Conservation (phyloP, 345 rosid species). For the Garcia nutans region DNA sequence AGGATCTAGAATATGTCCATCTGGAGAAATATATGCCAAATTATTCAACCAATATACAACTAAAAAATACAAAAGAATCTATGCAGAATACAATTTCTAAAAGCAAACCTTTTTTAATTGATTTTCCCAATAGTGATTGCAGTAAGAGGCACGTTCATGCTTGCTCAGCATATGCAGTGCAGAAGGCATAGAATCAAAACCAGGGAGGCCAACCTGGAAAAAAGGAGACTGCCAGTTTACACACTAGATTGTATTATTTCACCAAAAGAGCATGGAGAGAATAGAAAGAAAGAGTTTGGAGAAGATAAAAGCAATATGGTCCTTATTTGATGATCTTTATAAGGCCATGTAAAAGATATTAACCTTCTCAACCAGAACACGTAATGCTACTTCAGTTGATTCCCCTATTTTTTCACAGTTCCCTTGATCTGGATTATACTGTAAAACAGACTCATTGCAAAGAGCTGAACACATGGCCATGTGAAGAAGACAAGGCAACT, state of each 20-base stretch:
- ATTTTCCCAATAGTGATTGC: constrained; percentile 95
- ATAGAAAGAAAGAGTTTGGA: not conserved
- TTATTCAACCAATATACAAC: not conserved
- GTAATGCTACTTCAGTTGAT: constrained; percentile 98
- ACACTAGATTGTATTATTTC: not conserved
- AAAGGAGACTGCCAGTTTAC: constrained; percentile 15
- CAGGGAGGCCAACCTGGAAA: constrained; percentile 98
- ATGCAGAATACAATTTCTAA: constrained; percentile 10
- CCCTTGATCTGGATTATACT: constrained; percentile 92
- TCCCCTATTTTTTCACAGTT: constrained; percentile 94
- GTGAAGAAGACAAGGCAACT: constrained; percentile 90
- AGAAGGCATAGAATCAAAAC: constrained; percentile 98
- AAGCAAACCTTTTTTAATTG: constrained; percentile 83
- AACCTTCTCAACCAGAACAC: constrained; percentile 95
- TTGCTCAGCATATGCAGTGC: constrained; percentile 87
- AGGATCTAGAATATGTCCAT: not conserved
- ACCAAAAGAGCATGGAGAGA: not conserved
- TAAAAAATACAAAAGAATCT: not conserved
- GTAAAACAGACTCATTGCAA: constrained; percentile 91
- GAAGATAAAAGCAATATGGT: not conserved
- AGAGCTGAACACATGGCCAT: constrained; percentile 94
- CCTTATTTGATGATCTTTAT: not conserved
- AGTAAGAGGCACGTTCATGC: constrained; percentile 97
- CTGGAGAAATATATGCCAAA: not conserved
- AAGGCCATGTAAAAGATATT: constrained; percentile 21